phyloP scores from a whole-genome alignment of 1,284 basidiomycete genomes.

The Pseudozyma sp. region DNA sequence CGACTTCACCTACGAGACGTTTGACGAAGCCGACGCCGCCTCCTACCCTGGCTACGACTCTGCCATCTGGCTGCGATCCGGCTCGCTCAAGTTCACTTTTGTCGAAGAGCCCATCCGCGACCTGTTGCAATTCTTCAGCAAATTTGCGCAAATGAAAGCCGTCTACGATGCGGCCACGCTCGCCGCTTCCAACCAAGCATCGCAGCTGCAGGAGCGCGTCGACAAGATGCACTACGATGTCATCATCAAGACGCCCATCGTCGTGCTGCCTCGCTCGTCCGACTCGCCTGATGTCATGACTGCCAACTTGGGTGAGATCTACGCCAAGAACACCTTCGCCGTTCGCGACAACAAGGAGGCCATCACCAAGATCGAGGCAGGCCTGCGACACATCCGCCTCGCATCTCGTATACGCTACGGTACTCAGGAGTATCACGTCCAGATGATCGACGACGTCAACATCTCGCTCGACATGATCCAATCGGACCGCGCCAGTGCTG shows the following conservation, averaged over 20 bases:
- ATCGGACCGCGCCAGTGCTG: slow-evolving; percentile 39
- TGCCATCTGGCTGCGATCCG: slow-evolving; percentile 84
- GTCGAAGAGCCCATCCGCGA: slow-evolving; percentile 87
- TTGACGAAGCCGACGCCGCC: slow-evolving; percentile 74
- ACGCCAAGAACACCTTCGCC: slow-evolving; percentile 81
- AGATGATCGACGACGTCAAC: slow-evolving; percentile 93
- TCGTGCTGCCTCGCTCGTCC: slow-evolving; percentile 85
- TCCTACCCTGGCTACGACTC: slow-evolving; percentile 87
- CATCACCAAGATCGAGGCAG: slow-evolving; percentile 75
- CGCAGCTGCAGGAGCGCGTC: slow-evolving; percentile 74
- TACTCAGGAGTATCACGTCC: slow-evolving; percentile 69
- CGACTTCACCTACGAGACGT: slow-evolving; percentile 94
- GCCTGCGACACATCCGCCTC: slow-evolving; percentile 86
- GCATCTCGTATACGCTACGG: slow-evolving; percentile 57
- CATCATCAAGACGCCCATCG: slow-evolving; percentile 89
- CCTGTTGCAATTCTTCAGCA: slow-evolving; percentile 84
- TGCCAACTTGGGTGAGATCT: slow-evolving; percentile 89
- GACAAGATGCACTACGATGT: slow-evolving; percentile 88
- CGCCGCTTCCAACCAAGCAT: slow-evolving; percentile 88
- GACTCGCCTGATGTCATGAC: slow-evolving; percentile 79
- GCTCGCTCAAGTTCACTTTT: slow-evolving; percentile 89
- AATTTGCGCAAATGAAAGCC: slow-evolving; percentile 81
- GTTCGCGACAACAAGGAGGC: slow-evolving; percentile 68
- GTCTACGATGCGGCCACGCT: slow-evolving; percentile 95
- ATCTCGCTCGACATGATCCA: slow-evolving; percentile 81